Conservation (phyloP, 1,284 basidiomycete genomes). For the Tilletia walkeri region DNA sequence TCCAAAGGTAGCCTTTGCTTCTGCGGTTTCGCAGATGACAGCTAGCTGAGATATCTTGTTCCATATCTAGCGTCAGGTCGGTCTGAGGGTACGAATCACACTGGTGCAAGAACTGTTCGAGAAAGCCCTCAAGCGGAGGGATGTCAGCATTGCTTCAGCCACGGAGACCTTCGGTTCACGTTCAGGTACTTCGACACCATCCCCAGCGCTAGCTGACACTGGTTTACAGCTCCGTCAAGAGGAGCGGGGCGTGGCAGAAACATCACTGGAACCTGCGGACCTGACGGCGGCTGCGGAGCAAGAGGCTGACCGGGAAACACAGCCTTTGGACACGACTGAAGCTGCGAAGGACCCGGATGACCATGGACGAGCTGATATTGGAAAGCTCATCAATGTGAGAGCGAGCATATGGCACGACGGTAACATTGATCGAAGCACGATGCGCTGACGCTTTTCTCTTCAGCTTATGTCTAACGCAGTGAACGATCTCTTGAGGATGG, state of each 20-base stretch:
- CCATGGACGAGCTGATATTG: slow-evolving; percentile 21
- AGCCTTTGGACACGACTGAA: not conserved
- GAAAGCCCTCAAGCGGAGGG: slow-evolving; percentile 49
- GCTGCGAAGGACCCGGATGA: not conserved
- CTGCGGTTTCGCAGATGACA: not conserved
- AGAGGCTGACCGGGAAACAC: not conserved
- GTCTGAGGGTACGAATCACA: slow-evolving; percentile 46
- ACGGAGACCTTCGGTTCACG: not conserved
- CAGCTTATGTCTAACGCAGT: slow-evolving; percentile 59
- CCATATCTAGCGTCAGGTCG: slow-evolving; percentile 36
- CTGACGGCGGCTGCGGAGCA: slow-evolving; percentile 3
- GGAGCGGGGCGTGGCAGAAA: not conserved
- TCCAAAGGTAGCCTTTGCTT: not conserved
- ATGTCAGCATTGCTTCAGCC: slow-evolving; percentile 24
- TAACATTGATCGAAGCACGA: not conserved
- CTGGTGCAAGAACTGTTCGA: slow-evolving; percentile 50
- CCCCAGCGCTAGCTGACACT: not conserved
- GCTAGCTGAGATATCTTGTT: not conserved
- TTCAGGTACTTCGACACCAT: not conserved
- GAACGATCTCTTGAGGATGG: slow-evolving; percentile 51
- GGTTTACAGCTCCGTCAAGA: not conserved
- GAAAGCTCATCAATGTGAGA: slow-evolving; percentile 15
- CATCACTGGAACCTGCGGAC: not conserved
- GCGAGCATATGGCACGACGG: slow-evolving; percentile 58
- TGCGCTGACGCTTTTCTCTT: slow-evolving; percentile 46